These are phyloP conservation scores for Vanderwaltozyma verrucispora DNA, from an alignment of 805 yeast genomes.

Conservation along the genomic window DNA sequence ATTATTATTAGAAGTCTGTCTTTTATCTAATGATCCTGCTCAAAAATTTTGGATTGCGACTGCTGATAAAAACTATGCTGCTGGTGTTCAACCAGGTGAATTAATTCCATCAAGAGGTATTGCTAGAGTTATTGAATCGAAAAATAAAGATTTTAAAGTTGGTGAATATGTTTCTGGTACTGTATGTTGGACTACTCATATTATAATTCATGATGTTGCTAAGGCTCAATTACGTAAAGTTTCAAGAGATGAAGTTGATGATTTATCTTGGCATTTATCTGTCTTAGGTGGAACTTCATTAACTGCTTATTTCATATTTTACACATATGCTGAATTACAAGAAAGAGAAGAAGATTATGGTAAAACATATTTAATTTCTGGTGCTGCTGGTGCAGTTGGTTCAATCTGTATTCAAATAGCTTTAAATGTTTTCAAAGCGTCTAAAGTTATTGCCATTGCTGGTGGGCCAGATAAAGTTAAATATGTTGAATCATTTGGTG, in stretches of 20 bases:
- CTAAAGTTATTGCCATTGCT: conserved; percentile 50
- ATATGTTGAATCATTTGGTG: conserved; percentile 45
- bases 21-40: conserved; percentile 51
- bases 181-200: conserved; percentile 41
- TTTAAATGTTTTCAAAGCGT: conserved; percentile 40
- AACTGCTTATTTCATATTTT: conserved; percentile 51
- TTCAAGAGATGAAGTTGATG: conserved; percentile 17
- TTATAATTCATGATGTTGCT: conserved; percentile 21
- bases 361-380: conserved; percentile 45
- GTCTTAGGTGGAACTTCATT: conserved; percentile 47
- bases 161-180: conserved; percentile 37
- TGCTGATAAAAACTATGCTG: conserved; percentile 22
- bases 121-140: conserved; percentile 41
- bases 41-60: conserved; percentile 46
- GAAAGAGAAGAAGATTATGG: conserved; percentile 30
- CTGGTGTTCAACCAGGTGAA: conserved; percentile 30
- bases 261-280: conserved; percentile 37
- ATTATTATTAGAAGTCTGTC: conserved; percentile 35
- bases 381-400: conserved; percentile 74
- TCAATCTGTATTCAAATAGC: conserved; percentile 48
- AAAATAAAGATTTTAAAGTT: conserved; percentile 28
- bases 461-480: conserved; percentile 48
- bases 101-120: conserved; percentile 43
- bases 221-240: conserved; percentile 10
- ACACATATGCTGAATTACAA: conserved; percentile 38